Evolutionary conservation across 2,329 filamentous ascomycete genomes (phyloP).

Genomic region (Acephala macrosclerotiorum): DNA sequence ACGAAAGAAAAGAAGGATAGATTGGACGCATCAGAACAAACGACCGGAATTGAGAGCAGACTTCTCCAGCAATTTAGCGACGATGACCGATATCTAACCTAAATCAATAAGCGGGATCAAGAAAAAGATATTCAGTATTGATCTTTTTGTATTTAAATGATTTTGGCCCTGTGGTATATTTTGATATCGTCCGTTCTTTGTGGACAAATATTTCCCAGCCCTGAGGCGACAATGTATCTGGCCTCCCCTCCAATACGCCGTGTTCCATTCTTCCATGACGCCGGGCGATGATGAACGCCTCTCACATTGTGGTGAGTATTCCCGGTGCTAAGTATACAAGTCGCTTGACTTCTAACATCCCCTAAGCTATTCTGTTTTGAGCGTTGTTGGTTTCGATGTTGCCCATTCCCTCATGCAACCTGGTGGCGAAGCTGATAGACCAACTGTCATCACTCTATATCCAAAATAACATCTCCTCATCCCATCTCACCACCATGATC

Average conservation of each 20-base stretch:
- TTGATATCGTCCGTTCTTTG: too few relatives aligned
- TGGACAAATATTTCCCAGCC: not conserved
- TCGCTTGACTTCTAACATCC: not conserved
- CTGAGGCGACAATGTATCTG: not conserved
- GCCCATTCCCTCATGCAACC: not conserved
- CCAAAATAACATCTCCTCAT: not conserved
- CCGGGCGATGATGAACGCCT: not conserved
- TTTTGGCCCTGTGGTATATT: too few relatives aligned
- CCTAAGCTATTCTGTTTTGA: not conserved
- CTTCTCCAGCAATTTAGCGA: too few relatives aligned
- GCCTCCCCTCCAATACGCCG: not conserved
- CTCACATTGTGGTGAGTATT: not conserved
- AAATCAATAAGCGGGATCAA: too few relatives aligned
- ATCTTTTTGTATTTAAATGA: too few relatives aligned
- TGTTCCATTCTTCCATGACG: not conserved
- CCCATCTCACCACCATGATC: slow-evolving; percentile 29
- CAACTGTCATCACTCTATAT: not conserved
- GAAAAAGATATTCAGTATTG: too few relatives aligned
- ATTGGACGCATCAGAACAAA: too few relatives aligned
- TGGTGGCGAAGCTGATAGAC: too few relatives aligned
- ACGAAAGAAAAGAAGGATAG: too few relatives aligned
- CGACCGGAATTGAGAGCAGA: too few relatives aligned
- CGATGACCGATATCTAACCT: too few relatives aligned
- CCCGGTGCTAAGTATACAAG: not conserved
- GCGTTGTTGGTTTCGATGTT: not conserved